A percentile compares a stretch with the other conserved stretches of the same genome.
Conservation (phyloP, 2,329 filamentous ascomycete genomes). For the Penicillium sp. region DNA sequence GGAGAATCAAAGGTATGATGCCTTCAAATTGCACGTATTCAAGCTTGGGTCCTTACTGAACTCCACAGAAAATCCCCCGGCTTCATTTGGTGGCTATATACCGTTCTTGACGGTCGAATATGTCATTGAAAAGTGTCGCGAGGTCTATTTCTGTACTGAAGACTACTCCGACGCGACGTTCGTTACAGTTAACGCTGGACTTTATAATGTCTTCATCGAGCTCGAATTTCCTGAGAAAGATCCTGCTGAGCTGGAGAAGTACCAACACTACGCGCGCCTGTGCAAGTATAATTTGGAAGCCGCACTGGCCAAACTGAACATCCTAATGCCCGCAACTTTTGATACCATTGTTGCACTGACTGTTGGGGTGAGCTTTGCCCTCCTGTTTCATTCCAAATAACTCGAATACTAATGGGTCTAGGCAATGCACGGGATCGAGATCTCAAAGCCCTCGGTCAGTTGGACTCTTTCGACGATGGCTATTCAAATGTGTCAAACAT, state of each 20-base stretch:
- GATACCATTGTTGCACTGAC: conserved; percentile 60
- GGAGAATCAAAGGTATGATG: conserved; percentile 34
- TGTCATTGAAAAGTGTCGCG: conserved; percentile 41
- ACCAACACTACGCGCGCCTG: conserved; percentile 30
- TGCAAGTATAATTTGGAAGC: conserved; percentile 48
- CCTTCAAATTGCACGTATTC: neutral
- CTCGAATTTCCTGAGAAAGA: conserved; percentile 22
- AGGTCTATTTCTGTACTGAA: conserved; percentile 45
- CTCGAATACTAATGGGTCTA: conserved; percentile 28
- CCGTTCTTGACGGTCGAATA: conserved; percentile 35
- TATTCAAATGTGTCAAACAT: conserved; percentile 59
- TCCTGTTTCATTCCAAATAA: neutral
- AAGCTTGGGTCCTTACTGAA: neutral
- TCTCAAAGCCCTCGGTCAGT: conserved; percentile 61
- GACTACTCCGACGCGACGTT: conserved; percentile 42
- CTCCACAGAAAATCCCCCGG: conserved; percentile 21
- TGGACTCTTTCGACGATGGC: conserved; percentile 62
- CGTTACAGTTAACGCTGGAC: conserved; percentile 39
- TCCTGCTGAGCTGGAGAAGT: conserved; percentile 23
- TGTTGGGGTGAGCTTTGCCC: conserved; percentile 50
- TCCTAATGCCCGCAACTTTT: conserved; percentile 56
- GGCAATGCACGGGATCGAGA: conserved; percentile 62
- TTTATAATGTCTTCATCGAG: conserved; percentile 41
- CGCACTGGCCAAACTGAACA: conserved; percentile 49
- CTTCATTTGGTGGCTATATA: conserved; percentile 28